These are phyloP conservation scores for Cardamine occulta DNA, from an alignment of 345 rosid genomes.

Conservation along the genomic window DNA sequence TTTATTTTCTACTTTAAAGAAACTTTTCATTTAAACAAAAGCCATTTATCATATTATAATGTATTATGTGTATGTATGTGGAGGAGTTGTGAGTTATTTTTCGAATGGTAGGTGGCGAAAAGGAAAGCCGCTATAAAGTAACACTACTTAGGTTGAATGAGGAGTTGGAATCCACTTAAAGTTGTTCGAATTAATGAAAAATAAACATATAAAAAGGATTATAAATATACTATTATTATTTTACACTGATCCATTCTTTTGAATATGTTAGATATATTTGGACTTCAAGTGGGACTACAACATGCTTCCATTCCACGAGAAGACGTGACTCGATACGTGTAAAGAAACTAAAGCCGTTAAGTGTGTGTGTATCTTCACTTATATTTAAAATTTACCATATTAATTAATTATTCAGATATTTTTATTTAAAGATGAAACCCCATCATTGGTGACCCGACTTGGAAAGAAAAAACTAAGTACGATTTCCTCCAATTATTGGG, in stretches of 20 bases:
- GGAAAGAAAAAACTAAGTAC: slow-evolving; percentile 33
- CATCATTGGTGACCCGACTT: slow-evolving; percentile 63
- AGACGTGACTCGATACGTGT: slow-evolving; percentile 57
- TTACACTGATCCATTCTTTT: slow-evolving; percentile 26
- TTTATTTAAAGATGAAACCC: slow-evolving; percentile 38
- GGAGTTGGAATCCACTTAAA: slow-evolving; percentile 96
- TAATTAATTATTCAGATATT: slow-evolving; percentile 13
- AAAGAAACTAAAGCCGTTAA: slow-evolving; percentile 57
- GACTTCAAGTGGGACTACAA: slow-evolving; percentile 61
- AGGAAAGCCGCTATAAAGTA: slow-evolving; percentile 68
- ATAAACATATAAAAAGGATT: slow-evolving; percentile 22
- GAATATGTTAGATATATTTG: slow-evolving; percentile 42
- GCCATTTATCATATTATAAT: slow-evolving; percentile 6
- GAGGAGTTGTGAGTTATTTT: slow-evolving; percentile 47
- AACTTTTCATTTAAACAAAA: slow-evolving; percentile 33
- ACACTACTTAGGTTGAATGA: slow-evolving; percentile 67
- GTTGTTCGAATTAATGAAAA: slow-evolving; percentile 46
- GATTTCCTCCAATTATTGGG: slow-evolving; percentile 57
- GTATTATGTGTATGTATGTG: slow-evolving; percentile 19
- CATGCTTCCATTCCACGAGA: slow-evolving; percentile 62
- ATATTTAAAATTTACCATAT: slow-evolving; percentile 8
- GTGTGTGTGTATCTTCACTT: slow-evolving; percentile 45
- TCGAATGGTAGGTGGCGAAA: slow-evolving; percentile 86
- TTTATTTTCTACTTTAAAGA: slow-evolving; percentile 31
- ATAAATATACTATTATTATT: slow-evolving; percentile 7